Percentiles rank a stretch among this genome's conserved stretches.
These are phyloP conservation scores for Eimeria necatrix DNA, from an alignment of 169 alveolate species.

Conservation along the genomic window DNA sequence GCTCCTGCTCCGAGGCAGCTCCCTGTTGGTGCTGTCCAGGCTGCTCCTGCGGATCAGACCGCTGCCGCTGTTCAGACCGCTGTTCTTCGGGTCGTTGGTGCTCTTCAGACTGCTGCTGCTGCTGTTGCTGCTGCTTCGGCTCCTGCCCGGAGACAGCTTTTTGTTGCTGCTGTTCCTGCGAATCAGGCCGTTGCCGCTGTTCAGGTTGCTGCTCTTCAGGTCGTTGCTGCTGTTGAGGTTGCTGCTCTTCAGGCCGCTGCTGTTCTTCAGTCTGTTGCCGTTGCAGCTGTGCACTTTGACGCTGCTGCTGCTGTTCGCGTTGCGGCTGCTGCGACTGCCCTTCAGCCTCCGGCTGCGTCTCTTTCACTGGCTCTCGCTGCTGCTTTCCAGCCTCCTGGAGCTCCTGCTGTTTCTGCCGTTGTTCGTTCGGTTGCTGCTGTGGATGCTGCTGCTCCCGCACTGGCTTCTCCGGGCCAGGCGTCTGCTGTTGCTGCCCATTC, in stretches of 20 bases:
- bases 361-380: conserved; percentile 3
- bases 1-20: background rate
- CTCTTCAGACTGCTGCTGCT: background rate
- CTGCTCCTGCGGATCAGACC: background rate
- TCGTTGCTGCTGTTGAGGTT: conserved; percentile 12
- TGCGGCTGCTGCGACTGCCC: conserved; percentile 30
- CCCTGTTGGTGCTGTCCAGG: background rate
- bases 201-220: background rate
- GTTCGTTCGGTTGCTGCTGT: conserved; percentile 5
- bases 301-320: conserved; percentile 16
- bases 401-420: background rate
- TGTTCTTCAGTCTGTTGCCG: background rate
- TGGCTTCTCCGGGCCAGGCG: background rate
- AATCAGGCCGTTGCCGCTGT: background rate
- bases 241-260: conserved; percentile 23
- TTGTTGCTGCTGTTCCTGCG: background rate
- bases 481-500: background rate
- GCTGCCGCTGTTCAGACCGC: background rate
- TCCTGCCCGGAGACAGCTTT: background rate
- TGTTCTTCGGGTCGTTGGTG: background rate
- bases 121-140: background rate
- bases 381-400: background rate
- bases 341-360: background rate
- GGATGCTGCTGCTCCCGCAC: background rate
- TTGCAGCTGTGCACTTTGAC: background rate